Conservation (phyloP, 2,329 filamentous ascomycete genomes). For the Shiraia sp. region DNA sequence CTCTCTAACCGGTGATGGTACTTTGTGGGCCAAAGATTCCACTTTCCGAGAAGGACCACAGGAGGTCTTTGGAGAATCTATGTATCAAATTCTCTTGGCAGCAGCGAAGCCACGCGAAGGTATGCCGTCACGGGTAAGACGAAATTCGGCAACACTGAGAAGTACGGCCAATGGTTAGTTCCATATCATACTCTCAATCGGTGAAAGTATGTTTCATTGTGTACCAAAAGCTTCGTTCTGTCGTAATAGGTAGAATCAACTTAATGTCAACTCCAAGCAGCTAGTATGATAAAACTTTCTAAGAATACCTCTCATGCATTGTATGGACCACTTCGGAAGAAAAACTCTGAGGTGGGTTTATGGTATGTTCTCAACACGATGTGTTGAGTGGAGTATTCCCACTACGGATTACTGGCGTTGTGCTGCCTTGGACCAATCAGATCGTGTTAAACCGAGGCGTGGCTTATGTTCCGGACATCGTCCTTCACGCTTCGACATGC, state of each 20-base stretch:
- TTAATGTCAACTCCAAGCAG: too few species aligned
- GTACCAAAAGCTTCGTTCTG: neutral
- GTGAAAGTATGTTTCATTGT: neutral
- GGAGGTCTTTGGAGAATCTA: conserved; percentile 25
- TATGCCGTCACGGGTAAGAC: conserved; percentile 26
- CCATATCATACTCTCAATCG: neutral
- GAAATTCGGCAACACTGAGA: neutral
- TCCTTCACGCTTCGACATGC: conserved; percentile 8
- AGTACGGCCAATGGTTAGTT: too few species aligned
- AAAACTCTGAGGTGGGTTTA: too few species aligned
- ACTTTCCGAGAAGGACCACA: conserved; percentile 18
- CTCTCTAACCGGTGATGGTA: conserved; percentile 17
- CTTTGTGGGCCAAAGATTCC: conserved; percentile 20
- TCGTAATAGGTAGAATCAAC: too few species aligned
- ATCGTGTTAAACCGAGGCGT: conserved; percentile 15
- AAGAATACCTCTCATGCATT: too few species aligned
- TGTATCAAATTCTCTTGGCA: conserved; percentile 32
- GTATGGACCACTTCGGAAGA: too few species aligned
- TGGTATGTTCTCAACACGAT: too few species aligned
- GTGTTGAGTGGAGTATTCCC: too few species aligned
- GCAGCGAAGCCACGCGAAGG: conserved; percentile 32
- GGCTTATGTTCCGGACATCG: conserved; percentile 11
- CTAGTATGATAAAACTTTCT: too few species aligned
- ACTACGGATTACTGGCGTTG: neutral
- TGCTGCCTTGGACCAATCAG: conserved; percentile 15